phyloP scores from a whole-genome alignment of 768 basidiomycete species.

The Suillus alpinus region DNA sequence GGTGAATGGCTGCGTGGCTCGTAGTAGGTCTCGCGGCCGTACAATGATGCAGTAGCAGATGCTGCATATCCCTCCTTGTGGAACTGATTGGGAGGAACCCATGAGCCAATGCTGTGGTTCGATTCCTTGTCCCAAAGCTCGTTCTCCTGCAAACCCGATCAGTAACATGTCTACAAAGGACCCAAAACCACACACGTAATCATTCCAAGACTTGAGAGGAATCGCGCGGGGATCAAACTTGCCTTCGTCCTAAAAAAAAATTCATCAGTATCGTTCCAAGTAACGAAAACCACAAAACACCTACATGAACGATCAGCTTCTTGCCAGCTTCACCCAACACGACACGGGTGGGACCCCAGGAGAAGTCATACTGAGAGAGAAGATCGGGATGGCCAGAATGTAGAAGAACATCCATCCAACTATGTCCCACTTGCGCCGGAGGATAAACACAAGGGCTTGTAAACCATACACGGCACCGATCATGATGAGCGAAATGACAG shows the following conservation, averaged over 20 bases:
- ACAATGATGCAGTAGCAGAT: conserved; percentile 75
- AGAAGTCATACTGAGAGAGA: conserved; percentile 97
- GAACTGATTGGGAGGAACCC: conserved; percentile 75
- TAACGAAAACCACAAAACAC: conserved; percentile 26
- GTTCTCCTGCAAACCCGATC: conserved; percentile 60
- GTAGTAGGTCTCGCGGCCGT: conserved; percentile 86
- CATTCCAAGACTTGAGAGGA: conserved; percentile 95
- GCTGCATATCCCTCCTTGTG: conserved; percentile 75
- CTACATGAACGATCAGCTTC: conserved; percentile 90
- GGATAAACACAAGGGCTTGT: conserved; percentile 86
- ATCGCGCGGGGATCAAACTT: conserved; percentile 94
- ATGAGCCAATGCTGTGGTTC: conserved; percentile 92
- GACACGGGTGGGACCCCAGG: conserved; percentile 90
- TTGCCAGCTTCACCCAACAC: conserved; percentile 94
- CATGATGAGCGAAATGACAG: conserved; percentile 84
- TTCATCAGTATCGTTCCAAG: conserved; percentile 8
- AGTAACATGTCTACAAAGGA: conserved; percentile 1
- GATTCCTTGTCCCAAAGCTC: conserved; percentile 98
- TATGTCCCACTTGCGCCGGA: conserved; percentile 98
- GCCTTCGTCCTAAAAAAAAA: conserved; percentile 79
- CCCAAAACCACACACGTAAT: conserved; percentile 62
- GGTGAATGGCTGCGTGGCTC: conserved; percentile 75
- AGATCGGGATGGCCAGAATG: conserved; percentile 89
- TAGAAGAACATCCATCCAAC: conserved; percentile 98
- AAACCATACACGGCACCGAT: conserved; percentile 93